A percentile compares a stretch with the other conserved stretches of the same genome.
phyloP scores from a whole-genome alignment of 192 early-diverging fungal genomes.

The Gryganskiella cystojenkinii region DNA sequence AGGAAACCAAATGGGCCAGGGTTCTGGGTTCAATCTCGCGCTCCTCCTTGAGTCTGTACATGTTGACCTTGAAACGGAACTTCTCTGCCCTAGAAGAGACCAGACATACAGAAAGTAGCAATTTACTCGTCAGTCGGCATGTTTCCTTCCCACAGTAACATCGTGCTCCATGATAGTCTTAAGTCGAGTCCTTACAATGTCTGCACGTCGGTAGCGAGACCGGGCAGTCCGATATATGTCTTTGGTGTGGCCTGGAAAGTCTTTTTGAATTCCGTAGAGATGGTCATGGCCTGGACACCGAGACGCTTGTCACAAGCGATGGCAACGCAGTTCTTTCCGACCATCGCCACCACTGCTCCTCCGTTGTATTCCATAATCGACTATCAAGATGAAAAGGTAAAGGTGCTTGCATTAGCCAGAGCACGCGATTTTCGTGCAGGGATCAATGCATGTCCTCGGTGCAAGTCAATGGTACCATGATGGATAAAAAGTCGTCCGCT shows the following conservation, averaged over 20 bases:
- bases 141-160: not conserved
- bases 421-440: not conserved
- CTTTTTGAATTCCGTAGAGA: conserved; percentile 96
- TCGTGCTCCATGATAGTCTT: not conserved
- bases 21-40: conserved; percentile 95
- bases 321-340: conserved; percentile 98
- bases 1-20: conserved; percentile 92
- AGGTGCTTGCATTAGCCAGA: not conserved
- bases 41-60: conserved; percentile 97
- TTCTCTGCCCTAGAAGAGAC: conserved; percentile 72
- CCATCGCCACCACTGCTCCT: conserved; percentile 94
- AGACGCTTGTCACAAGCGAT: conserved; percentile 96
- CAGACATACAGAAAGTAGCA: not conserved
- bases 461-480: not conserved
- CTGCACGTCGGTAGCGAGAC: conserved; percentile 96
- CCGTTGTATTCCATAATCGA: conserved; percentile 97
- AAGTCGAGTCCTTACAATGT: conserved; percentile 78
- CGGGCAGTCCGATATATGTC: conserved; percentile 89
- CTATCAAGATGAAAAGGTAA: conserved; percentile 31
- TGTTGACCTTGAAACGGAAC: conserved; percentile 93
- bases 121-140: not conserved
- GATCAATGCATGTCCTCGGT: not conserved
- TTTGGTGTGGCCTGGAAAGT: conserved; percentile 89
- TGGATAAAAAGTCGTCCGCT: too few relatives aligned
- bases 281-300: conserved; percentile 91